A percentile compares a stretch with the other conserved stretches of the same genome.
Conservation (phyloP, 805 yeast species). For the Saccharomycopsis synnaedendra region DNA sequence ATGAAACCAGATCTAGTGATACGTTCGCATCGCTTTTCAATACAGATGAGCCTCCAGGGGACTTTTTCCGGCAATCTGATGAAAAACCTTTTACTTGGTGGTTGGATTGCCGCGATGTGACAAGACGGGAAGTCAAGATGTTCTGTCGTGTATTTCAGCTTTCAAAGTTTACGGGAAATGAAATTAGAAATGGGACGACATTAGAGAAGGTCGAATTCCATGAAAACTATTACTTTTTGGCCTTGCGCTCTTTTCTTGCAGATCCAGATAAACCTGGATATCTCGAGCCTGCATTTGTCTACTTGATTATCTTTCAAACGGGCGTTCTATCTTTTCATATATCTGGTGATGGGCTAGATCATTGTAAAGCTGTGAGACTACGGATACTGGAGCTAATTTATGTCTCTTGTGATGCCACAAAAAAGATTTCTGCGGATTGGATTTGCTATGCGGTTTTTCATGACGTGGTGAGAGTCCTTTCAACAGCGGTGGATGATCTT, state of each 20-base stretch:
- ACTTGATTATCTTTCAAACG: conserved; percentile 47
- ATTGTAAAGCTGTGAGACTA: conserved; percentile 48
- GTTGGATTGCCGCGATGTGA: conserved; percentile 89
- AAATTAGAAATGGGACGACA: conserved; percentile 90
- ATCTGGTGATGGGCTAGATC: conserved; percentile 35
- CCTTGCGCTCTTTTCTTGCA: conserved; percentile 91
- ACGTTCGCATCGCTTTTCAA: not conserved
- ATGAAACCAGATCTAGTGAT: too few species aligned
- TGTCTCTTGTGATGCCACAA: conserved; percentile 16
- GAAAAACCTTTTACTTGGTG: conserved; percentile 66
- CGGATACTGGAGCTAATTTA: conserved; percentile 23
- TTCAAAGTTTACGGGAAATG: conserved; percentile 96
- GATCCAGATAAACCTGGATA: conserved; percentile 76
- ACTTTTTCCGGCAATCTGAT: too few species aligned
- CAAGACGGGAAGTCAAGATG: conserved; percentile 88
- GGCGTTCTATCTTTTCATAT: conserved; percentile 52
- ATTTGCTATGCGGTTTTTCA: conserved; percentile 54
- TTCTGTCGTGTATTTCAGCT: conserved; percentile 89
- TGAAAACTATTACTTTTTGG: conserved; percentile 81
- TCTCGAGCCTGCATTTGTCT: conserved; percentile 51
- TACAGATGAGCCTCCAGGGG: not conserved
- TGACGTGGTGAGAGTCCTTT: conserved; percentile 54
- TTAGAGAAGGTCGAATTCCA: conserved; percentile 95
- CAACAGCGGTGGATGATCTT: conserved; percentile 44
- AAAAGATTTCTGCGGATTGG: conserved; percentile 36